Base-by-base conservation (phyloP, 805 yeast species). In the Candida saitoana region DNA sequence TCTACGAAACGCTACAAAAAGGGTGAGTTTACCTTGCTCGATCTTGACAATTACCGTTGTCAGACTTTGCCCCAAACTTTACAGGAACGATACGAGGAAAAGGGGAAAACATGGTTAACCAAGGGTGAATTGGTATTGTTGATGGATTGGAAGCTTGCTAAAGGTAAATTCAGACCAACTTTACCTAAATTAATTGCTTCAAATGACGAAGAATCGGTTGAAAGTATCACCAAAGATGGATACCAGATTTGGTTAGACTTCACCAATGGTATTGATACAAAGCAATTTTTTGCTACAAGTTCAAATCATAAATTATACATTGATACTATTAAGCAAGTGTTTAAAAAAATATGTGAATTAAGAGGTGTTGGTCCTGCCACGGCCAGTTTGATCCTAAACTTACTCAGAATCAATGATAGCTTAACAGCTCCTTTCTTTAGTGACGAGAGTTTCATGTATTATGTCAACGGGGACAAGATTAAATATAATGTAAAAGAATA, bases 291-390 rank as follows among this genome's bases (percentile, higher is more conserved):
- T 29, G 5, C 12, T 5, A 29, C 16, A 5, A 29, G 11, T 9
- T 6, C n/a, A 6, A 29, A 29, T 29, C 16, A 14, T 14, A 29
- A 29, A 14, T 29, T 12, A 14, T 69, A 62, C 46, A 38, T 47
- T 7, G 43, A 36, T 1, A 38, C 41, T 0, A 49, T 65, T 5
- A 60, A 56, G 36, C 42, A 45, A 8, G 41, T 69, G 3, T 36
- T 71, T 38, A 62, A 62, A 24, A 48, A 45, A 18, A 39, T 67
- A 3, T 65, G 72, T 44, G 59, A 57, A 31, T 55, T 74, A 31
- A 56, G 57, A 35, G 79, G 78, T 0, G 75, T 74, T 4, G 79
- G 79, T 0, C 77, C 77, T 1, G 79, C 79, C 5, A 73, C 77
- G 4, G 74, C 71, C 2, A 69, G 76, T 34, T 57, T 74, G 40